These are phyloP conservation scores for Barbatosphaeria neglecta DNA, from an alignment of 495 filamentous ascomycete species.

Conservation along the genomic window DNA sequence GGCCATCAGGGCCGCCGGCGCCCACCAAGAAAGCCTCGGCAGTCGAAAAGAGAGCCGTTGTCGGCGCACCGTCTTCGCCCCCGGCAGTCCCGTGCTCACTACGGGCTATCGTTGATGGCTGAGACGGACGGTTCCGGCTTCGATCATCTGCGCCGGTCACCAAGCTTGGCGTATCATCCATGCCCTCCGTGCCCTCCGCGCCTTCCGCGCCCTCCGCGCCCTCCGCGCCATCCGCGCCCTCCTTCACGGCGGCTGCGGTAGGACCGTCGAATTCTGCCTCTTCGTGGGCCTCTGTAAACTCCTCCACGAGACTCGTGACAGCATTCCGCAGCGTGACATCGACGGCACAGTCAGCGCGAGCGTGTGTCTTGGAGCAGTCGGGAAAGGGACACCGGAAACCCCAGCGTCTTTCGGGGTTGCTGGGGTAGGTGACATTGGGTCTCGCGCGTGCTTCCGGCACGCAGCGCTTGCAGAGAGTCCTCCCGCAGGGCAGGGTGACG, in stretches of 20 bases:
- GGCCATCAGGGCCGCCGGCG: conserved; percentile 30
- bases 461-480: conserved; percentile 64
- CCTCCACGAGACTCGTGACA: conserved; percentile 39
- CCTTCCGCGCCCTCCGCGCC: no score
- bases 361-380: conserved; percentile 58
- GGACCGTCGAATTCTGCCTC: no score
- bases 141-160: background rate
- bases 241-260: no score
- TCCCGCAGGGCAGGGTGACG: conserved; percentile 72
- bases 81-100: no score
- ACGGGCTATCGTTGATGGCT: background rate
- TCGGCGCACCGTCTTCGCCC: no score
- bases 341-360: conserved; percentile 58
- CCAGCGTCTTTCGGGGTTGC: conserved; percentile 46
- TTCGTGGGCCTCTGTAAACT: conserved; percentile 20
- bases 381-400: conserved; percentile 63
- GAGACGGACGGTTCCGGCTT: no score
- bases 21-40: conserved; percentile 41
- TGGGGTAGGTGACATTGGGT: conserved; percentile 63
- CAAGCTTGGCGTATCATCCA: background rate
- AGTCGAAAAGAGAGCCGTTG: conserved; percentile 23
- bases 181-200: no score
- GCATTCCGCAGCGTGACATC: conserved; percentile 66
- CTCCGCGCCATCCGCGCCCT: no score
- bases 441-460: conserved; percentile 52